Conservation (phyloP, 306 rosid species). For the Vachellia pachyceras region DNA sequence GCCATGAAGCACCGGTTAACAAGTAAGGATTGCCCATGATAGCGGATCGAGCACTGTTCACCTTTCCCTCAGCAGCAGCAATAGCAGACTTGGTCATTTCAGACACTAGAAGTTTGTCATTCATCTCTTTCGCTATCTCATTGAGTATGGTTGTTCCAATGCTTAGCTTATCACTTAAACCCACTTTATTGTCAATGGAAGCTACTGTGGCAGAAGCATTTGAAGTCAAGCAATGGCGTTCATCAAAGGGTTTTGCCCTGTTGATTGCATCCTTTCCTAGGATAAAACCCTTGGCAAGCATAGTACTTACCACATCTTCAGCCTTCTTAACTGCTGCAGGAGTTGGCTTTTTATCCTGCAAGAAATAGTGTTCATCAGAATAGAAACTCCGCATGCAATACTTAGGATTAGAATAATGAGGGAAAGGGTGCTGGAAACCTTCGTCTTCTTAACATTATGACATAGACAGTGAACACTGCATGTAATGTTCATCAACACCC, state of each 20-base stretch:
- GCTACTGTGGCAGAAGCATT: slow-evolving; percentile 72
- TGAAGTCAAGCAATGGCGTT: slow-evolving; percentile 60
- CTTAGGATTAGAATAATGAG: background rate
- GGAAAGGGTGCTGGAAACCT: background rate
- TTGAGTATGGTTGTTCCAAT: slow-evolving; percentile 60
- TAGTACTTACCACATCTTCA: slow-evolving; percentile 76
- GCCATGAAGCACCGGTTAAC: slow-evolving; percentile 67
- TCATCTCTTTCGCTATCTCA: slow-evolving; percentile 74
- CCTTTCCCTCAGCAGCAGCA: slow-evolving; percentile 73
- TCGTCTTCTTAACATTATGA: background rate
- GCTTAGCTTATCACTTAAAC: slow-evolving; percentile 62
- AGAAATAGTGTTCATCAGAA: slow-evolving; percentile 31
- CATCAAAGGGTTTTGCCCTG: slow-evolving; percentile 71
- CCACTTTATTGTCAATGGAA: slow-evolving; percentile 64
- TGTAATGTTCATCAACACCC: background rate
- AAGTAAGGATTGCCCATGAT: slow-evolving; percentile 66
- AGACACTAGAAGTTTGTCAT: slow-evolving; percentile 56
- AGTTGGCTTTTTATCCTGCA: slow-evolving; percentile 54
- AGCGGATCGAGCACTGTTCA: slow-evolving; percentile 63
- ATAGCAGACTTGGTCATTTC: slow-evolving; percentile 67
- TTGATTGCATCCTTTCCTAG: slow-evolving; percentile 76
- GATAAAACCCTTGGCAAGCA: slow-evolving; percentile 78
- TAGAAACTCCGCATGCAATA: slow-evolving; percentile 20
- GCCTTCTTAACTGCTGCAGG: slow-evolving; percentile 59
- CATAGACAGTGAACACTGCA: background rate